Percentiles rank a stretch among this genome's conserved stretches.
Conservation (phyloP, 2,329 filamentous ascomycete genomes). For the Plectosphaerella plurivora region DNA sequence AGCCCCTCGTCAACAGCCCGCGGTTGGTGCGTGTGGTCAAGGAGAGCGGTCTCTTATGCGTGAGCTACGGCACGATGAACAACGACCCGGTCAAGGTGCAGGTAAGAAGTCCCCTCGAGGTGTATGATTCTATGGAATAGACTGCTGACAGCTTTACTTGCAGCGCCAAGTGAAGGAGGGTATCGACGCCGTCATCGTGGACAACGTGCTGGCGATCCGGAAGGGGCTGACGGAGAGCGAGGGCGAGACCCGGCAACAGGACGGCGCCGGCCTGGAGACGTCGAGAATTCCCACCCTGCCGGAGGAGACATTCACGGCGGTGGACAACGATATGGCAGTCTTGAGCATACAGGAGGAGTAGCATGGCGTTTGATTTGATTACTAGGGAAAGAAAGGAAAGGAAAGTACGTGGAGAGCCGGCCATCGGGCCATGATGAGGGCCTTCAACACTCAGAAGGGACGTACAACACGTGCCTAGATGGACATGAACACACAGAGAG, state of each 20-base stretch:
- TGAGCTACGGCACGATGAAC: slow-evolving; percentile 88
- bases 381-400: no score
- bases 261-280: slow-evolving; percentile 6
- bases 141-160: slow-evolving; percentile 10
- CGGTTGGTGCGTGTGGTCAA: slow-evolving; percentile 89
- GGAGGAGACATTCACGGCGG: neutral
- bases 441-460: neutral
- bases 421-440: neutral
- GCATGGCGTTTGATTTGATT: no score
- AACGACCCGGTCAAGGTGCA: slow-evolving; percentile 84
- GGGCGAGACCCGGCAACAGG: slow-evolving; percentile 9
- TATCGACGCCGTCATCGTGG: slow-evolving; percentile 96
- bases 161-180: slow-evolving; percentile 88
- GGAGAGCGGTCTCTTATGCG: slow-evolving; percentile 87
- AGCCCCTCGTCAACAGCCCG: slow-evolving; percentile 84
- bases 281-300: neutral
- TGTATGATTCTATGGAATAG: neutral
- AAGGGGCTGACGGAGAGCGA: slow-evolving; percentile 69
- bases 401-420: neutral
- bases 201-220: slow-evolving; percentile 87
- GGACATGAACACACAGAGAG: no score
- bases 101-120: slow-evolving; percentile 45
- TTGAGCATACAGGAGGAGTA: no score
- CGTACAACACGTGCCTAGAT: neutral
- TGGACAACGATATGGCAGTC: no score